These are phyloP conservation scores for Malus domestica DNA, from an alignment of 306 rosid genomes.

Conservation along the genomic window DNA sequence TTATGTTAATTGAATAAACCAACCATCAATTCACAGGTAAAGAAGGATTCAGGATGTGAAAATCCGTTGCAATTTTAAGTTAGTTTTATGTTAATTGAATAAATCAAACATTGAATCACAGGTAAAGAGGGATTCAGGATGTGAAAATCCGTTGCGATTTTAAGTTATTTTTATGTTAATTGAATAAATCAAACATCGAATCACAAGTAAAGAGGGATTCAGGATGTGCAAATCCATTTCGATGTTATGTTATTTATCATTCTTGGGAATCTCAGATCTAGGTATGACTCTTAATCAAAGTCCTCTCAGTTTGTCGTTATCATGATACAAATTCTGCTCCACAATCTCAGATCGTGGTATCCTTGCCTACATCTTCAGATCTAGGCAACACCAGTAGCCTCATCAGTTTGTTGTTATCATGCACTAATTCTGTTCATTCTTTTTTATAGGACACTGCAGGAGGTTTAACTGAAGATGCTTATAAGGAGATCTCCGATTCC, in stretches of 20 bases:
- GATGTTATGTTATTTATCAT: background rate
- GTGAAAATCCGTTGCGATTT: background rate
- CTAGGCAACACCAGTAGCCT: background rate
- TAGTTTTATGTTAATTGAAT: background rate
- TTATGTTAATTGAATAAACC: background rate
- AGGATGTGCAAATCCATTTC: background rate
- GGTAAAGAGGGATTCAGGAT: background rate
- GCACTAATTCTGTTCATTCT: background rate
- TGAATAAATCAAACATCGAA: no score
- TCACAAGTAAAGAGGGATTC: no score
- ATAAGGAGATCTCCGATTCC: background rate
- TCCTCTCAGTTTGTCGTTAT: background rate
- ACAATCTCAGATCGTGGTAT: background rate
- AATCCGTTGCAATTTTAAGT: background rate
- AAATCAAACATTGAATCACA: no score
- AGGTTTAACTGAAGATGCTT: background rate
- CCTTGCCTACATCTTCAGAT: background rate
- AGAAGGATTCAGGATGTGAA: background rate
- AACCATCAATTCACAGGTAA: background rate
- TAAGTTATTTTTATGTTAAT: background rate
- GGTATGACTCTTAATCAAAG: background rate
- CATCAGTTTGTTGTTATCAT: background rate
- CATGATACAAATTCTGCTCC: background rate
- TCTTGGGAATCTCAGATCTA: background rate
- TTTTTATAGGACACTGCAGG: background rate